Conservation (phyloP, 2,329 filamentous ascomycete genomes). For the Samsoniella hepiali region DNA sequence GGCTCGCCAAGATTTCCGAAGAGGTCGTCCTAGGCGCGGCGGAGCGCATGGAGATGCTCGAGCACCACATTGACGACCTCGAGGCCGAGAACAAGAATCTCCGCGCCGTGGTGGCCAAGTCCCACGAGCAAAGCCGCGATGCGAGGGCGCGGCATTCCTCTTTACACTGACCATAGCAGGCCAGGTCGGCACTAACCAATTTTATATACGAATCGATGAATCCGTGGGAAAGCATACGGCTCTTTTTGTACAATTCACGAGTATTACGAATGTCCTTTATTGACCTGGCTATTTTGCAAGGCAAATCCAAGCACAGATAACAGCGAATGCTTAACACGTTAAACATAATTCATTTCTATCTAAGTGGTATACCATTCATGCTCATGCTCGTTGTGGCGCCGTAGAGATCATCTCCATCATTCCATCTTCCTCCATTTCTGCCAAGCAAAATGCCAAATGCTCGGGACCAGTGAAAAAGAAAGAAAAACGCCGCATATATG, state of each 20-base stretch:
- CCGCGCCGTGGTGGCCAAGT: slow-evolving; percentile 13
- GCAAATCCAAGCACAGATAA: background rate
- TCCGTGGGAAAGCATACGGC: background rate
- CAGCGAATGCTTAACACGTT: background rate
- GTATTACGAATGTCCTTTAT: background rate
- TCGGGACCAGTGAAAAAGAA: background rate
- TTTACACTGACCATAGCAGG: background rate
- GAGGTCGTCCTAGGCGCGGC: slow-evolving; percentile 62
- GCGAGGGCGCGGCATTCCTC: background rate
- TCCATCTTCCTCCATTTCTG: background rate
- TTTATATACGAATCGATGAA: background rate
- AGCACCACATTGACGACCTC: slow-evolving; percentile 49
- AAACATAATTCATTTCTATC: slow-evolving; percentile 5
- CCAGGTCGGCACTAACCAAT: background rate
- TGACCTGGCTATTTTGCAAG: background rate
- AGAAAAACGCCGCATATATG: slow-evolving; percentile 18
- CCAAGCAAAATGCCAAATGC: background rate
- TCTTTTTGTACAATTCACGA: background rate
- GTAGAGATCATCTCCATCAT: slow-evolving; percentile 8
- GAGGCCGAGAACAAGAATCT: slow-evolving; percentile 43
- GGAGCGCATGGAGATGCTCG: slow-evolving; percentile 59
- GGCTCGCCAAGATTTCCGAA: slow-evolving; percentile 68
- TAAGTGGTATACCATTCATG: slow-evolving; percentile 5
- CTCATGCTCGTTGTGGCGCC: slow-evolving; percentile 6
- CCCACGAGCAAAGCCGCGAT: slow-evolving; percentile 1